Conservation (phyloP, 345 rosid species). For the Acer campestre region DNA sequence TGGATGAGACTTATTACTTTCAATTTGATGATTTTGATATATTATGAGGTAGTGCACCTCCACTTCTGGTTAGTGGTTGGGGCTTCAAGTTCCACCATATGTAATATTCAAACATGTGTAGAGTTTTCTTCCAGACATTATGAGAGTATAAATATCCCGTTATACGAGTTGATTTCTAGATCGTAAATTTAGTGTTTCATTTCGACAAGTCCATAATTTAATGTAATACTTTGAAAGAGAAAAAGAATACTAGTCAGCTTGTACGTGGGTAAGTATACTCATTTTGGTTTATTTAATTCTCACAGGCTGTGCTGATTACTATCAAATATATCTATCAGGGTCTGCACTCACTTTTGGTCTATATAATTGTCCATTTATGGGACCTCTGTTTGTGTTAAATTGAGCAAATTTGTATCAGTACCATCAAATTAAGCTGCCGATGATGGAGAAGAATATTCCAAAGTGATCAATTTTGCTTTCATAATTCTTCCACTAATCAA, state of each 20-base stretch:
- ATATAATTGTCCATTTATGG: background rate
- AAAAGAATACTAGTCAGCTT: too few species aligned
- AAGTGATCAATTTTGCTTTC: background rate
- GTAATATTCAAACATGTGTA: too few species aligned
- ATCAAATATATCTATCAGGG: background rate
- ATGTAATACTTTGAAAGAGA: too few species aligned
- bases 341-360: background rate
- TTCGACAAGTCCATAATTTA: too few species aligned
- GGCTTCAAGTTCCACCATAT: too few species aligned
- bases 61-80: too few species aligned
- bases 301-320: background rate
- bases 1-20: background rate
- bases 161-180: too few species aligned
- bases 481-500: conserved; percentile 16
- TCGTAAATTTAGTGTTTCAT: too few species aligned
- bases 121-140: too few species aligned
- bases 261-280: background rate
- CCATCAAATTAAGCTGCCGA: conserved; percentile 1
- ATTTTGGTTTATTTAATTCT: background rate
- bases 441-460: conserved; percentile 10
- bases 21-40: conserved; percentile 4
- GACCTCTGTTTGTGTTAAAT: background rate
- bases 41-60: background rate
- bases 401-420: background rate
- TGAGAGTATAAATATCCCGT: too few species aligned